Base-by-base conservation (phyloP, 129 eudicot genomes). In the Arctium lappa region DNA sequence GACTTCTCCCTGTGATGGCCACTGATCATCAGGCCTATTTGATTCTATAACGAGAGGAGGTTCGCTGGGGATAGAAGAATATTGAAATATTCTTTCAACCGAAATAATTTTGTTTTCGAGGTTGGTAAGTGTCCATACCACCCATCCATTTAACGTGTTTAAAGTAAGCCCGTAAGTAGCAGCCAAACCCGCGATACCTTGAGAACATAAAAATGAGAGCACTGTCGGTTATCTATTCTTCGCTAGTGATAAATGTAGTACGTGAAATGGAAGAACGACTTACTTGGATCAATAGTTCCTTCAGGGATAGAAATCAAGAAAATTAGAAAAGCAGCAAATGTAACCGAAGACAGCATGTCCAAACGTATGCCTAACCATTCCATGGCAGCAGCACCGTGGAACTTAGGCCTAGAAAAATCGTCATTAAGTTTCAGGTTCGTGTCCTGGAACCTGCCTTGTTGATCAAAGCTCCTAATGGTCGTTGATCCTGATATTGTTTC, bases 201-300 rank as follows among this genome's bases (percentile, higher is more conserved):
- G 16, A 80, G 34, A 72, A 18, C 15, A 85, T 0, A 83, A 5
- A 76, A 29, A 1, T 9, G 71, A 66, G 39, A 36, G 3, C 69
- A 9, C n/a, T 6, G 40, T 66, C 4, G 6, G 32, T 62, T n/a
- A 10, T 31, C 12, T n/a, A 80, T 68, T 12, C 33, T 16, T 65
- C 27, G 42, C 5, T 33, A 1, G 56, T 46, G 3, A 3, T 46
- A 46, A 46, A 16, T 46, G n/a, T 29, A 33, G 1, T 34, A 37
- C 22, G 6, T n/a, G 12, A 29, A 15, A 73, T 15, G 66, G 56
- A 63, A 56, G 8, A 56, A 56, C 27, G 2, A 79, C 81, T 75
- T 80, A 84, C 89, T 85, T 36, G 92, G 88, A 75, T 89, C 82
- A 69, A 89, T 89, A 18, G 81, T 77, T 77, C 92, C 92, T n/a